Percentiles rank a stretch among this genome's conserved stretches.
Evolutionary conservation across 1,284 basidiomycete species (phyloP).

Genomic region (Cryptococcus hybrid): DNA sequence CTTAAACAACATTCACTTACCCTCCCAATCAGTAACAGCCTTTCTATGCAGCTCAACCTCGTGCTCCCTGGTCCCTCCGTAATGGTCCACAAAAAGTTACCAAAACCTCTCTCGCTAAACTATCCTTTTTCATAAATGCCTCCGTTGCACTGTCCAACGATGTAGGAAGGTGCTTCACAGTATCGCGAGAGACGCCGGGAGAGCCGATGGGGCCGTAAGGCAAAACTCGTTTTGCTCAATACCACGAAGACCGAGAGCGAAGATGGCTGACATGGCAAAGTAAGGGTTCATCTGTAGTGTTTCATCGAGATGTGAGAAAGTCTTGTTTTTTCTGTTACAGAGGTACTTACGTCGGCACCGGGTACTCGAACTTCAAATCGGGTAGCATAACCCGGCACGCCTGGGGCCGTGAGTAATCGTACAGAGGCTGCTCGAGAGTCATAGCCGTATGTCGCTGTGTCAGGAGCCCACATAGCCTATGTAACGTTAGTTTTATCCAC

Average conservation of each 20-base stretch:
- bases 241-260: conserved; percentile 80
- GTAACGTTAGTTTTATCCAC: not conserved
- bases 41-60: conserved; percentile 82
- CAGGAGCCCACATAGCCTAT: conserved; percentile 85
- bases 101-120: conserved; percentile 82
- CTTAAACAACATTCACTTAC: conserved; percentile 53
- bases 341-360: conserved; percentile 75
- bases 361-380: conserved; percentile 90
- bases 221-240: conserved; percentile 71
- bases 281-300: conserved; percentile 66
- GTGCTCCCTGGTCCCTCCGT: conserved; percentile 84
- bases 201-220: conserved; percentile 66
- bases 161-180: conserved; percentile 67
- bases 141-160: conserved; percentile 76
- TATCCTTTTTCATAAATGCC: conserved; percentile 71
- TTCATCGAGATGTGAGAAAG: not conserved
- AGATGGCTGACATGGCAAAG: conserved; percentile 81
- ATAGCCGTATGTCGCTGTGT: conserved; percentile 83
- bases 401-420: conserved; percentile 86
- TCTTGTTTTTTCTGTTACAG: not conserved
- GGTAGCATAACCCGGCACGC: conserved; percentile 73
- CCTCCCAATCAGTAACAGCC: conserved; percentile 92
- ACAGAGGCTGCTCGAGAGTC: conserved; percentile 90
- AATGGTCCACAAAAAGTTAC: conserved; percentile 92
- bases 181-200: conserved; percentile 44